Conservation (phyloP, 2,329 filamentous ascomycete genomes). For the Acrodontium crateriforme region DNA sequence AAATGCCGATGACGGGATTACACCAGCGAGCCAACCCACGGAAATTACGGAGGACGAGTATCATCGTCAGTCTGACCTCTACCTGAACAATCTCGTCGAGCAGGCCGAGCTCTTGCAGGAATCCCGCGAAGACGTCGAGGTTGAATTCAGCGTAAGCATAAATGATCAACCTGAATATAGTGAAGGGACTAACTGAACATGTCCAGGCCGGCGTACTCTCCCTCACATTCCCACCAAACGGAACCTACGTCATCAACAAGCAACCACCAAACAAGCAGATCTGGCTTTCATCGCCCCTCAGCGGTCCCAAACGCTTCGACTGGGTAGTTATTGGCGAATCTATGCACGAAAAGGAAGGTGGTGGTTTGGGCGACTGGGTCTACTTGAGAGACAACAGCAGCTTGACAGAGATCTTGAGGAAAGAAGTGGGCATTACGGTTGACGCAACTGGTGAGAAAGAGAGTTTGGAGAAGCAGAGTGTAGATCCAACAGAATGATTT, state of each 20-base stretch:
- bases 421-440: conserved; percentile 61
- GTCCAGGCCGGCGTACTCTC: conserved; percentile 71
- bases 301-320: conserved; percentile 87
- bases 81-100: conserved; percentile 47
- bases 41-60: conserved; percentile 59
- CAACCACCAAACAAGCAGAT: conserved; percentile 96
- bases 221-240: conserved; percentile 52
- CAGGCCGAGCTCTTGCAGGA: conserved; percentile 65
- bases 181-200: too few relatives aligned
- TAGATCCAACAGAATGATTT: conserved; percentile 16
- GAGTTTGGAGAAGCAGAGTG: conserved; percentile 11
- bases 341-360: conserved; percentile 68
- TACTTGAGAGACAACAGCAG: conserved; percentile 73
- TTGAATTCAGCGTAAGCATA: conserved; percentile 71
- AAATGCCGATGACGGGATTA: too few relatives aligned
- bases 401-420: conserved; percentile 55
- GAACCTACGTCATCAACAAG: conserved; percentile 93
- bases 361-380: conserved; percentile 64
- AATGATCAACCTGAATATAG: not conserved
- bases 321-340: conserved; percentile 64
- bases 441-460: conserved; percentile 16
- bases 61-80: conserved; percentile 62
- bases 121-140: conserved; percentile 59
- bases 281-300: conserved; percentile 85
- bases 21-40: conserved; percentile 39